Conservation (phyloP, 768 basidiomycete species). For the Suillus placidus region DNA sequence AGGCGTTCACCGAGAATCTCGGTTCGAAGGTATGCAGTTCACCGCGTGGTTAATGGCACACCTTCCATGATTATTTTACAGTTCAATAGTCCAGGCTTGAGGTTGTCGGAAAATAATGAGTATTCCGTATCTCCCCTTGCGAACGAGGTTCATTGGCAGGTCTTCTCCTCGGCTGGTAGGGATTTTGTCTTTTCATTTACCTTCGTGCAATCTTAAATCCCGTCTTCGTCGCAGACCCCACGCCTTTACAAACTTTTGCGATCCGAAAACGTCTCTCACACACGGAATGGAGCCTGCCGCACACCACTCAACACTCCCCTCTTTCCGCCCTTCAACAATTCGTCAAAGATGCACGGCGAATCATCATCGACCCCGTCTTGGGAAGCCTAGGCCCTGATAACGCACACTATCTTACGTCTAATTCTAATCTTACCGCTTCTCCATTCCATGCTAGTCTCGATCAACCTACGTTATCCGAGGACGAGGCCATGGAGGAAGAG, state of each 20-base stretch:
- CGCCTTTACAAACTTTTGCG: slow-evolving; percentile 52
- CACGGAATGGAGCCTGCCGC: slow-evolving; percentile 41
- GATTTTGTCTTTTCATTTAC: slow-evolving; percentile 16
- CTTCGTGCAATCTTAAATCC: slow-evolving; percentile 6
- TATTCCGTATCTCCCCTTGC: slow-evolving; percentile 45
- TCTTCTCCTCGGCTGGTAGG: slow-evolving; percentile 59
- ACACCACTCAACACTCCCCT: slow-evolving; percentile 42
- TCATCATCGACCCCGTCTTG: slow-evolving; percentile 52
- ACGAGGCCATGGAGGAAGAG: slow-evolving; percentile 28
- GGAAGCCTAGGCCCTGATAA: slow-evolving; percentile 22
- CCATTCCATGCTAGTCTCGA: slow-evolving; percentile 21
- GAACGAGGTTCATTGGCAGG: slow-evolving; percentile 61
- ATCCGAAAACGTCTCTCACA: slow-evolving; percentile 40
- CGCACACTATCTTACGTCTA: slow-evolving; percentile 30
- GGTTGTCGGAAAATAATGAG: slow-evolving; percentile 48
- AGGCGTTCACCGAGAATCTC: slow-evolving; percentile 35
- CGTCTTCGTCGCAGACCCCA: slow-evolving; percentile 47
- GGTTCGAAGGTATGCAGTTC: slow-evolving; percentile 36
- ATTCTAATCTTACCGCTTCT: slow-evolving; percentile 30
- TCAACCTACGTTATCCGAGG: slow-evolving; percentile 35
- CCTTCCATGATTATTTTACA: slow-evolving; percentile 31
- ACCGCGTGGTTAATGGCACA: slow-evolving; percentile 10
- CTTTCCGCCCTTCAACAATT: slow-evolving; percentile 60
- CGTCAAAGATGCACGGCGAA: slow-evolving; percentile 53
- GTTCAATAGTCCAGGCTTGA: slow-evolving; percentile 37